Percentiles rank a stretch among this genome's conserved stretches.
phyloP scores from a whole-genome alignment of 495 filamentous ascomycete genomes.

The Penicillium dipodomyicola region DNA sequence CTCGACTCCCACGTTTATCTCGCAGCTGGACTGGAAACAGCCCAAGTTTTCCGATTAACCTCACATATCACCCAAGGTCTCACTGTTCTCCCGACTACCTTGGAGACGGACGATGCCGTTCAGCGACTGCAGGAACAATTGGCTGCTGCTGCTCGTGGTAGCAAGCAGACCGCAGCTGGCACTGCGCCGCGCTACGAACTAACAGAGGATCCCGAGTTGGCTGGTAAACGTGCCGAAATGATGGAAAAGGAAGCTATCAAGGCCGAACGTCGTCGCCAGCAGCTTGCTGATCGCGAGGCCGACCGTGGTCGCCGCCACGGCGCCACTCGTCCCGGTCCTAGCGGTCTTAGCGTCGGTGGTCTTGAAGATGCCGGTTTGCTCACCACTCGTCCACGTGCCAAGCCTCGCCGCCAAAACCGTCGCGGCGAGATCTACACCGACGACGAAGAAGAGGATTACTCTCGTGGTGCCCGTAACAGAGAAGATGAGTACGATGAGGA shows the following conservation, averaged over 20 bases:
- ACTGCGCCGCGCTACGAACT: constrained; percentile 56
- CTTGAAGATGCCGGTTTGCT: constrained; percentile 64
- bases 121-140: constrained; percentile 69
- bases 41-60: constrained; percentile 67
- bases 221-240: constrained; percentile 69
- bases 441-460: constrained; percentile 59
- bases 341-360: constrained; percentile 68
- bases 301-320: constrained; percentile 54
- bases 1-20: constrained; percentile 82
- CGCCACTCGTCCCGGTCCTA: constrained; percentile 44
- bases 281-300: constrained; percentile 61
- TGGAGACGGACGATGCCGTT: constrained; percentile 74
- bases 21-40: constrained; percentile 66
- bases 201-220: constrained; percentile 76
- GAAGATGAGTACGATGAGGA: constrained; percentile 85
- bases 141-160: constrained; percentile 55
- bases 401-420: constrained; percentile 44
- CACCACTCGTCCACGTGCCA: constrained; percentile 43
- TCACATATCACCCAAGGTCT: constrained; percentile 79
- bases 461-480: constrained; percentile 56
- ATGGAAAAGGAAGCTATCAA: constrained; percentile 69
- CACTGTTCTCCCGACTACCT: constrained; percentile 64
- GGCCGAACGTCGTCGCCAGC: constrained; percentile 65
- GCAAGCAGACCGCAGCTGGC: constrained; percentile 59
- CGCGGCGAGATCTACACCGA: constrained; percentile 56